These are phyloP conservation scores for Carex cristatella DNA, from an alignment of 176 grass and related monocot genomes.

Conservation along the genomic window DNA sequence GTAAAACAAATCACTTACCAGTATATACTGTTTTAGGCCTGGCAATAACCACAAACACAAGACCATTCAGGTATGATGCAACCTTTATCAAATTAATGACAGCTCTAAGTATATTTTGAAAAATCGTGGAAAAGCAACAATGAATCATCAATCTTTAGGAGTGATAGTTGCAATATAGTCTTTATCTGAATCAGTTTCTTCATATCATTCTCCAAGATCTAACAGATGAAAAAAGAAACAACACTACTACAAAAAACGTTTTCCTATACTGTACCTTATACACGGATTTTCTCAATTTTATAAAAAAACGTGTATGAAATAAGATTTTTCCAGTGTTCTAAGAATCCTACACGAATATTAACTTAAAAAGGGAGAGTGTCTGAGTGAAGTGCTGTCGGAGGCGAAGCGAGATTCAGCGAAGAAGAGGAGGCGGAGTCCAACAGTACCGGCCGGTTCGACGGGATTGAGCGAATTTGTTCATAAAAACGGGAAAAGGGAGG, in stretches of 20 bases:
- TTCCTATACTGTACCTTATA: no score
- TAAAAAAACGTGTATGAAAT: no score
- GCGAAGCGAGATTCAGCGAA: no score
- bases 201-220: constrained; percentile 44
- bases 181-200: constrained; percentile 28
- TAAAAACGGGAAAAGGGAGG: no score
- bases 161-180: constrained; percentile 43
- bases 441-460: no score
- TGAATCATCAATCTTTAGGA: constrained; percentile 53
- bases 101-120: background rate
- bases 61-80: background rate
- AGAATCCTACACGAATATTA: no score
- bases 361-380: no score
- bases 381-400: no score
- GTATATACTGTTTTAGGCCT: background rate
- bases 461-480: no score
- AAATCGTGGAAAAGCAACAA: constrained; percentile 61
- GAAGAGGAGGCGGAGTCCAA: no score
- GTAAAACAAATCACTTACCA: background rate
- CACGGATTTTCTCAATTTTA: no score
- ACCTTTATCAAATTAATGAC: background rate
- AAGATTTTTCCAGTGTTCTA: no score
- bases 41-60: background rate
- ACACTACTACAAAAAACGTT: background rate
- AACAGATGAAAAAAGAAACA: constrained; percentile 24